Evolutionary conservation across 257 asterid genomes (phyloP).

Genomic region (Solanum sitiens): DNA sequence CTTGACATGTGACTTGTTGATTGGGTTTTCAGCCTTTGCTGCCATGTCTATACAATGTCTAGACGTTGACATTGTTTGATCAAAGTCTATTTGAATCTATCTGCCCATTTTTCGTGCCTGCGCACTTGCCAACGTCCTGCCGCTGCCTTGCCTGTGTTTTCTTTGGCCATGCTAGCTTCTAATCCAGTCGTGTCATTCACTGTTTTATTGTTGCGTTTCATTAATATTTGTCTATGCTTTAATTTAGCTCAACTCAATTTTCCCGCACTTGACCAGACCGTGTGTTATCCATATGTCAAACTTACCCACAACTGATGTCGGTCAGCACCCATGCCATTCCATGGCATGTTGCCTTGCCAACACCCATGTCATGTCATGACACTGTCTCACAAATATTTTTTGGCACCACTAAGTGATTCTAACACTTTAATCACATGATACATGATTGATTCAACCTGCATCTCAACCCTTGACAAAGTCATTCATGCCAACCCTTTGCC

Average conservation of each 20-base stretch:
- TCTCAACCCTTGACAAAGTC: too few species aligned
- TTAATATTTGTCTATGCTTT: not conserved
- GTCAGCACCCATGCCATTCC: not conserved
- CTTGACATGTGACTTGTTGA: too few species aligned
- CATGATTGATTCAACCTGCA: too few species aligned
- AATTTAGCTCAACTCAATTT: not conserved
- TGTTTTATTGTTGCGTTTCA: too few species aligned
- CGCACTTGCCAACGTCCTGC: too few species aligned
- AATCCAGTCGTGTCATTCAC: not conserved
- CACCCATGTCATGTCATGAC: not conserved
- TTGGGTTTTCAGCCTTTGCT: too few species aligned
- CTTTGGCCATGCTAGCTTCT: not conserved
- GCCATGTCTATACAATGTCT: too few species aligned
- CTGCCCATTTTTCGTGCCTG: not conserved
- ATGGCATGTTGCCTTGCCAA: not conserved
- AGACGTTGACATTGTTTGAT: too few species aligned
- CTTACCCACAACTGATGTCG: not conserved
- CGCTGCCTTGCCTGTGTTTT: not conserved
- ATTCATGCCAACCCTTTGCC: too few species aligned
- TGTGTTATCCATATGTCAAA: not conserved
- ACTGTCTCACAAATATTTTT: too few species aligned
- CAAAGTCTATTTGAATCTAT: not conserved
- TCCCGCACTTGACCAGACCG: not conserved
- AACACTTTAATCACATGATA: too few species aligned
- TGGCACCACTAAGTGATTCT: too few species aligned